Conservation (phyloP, 768 basidiomycete genomes). For the Lactifluus echinatus region DNA sequence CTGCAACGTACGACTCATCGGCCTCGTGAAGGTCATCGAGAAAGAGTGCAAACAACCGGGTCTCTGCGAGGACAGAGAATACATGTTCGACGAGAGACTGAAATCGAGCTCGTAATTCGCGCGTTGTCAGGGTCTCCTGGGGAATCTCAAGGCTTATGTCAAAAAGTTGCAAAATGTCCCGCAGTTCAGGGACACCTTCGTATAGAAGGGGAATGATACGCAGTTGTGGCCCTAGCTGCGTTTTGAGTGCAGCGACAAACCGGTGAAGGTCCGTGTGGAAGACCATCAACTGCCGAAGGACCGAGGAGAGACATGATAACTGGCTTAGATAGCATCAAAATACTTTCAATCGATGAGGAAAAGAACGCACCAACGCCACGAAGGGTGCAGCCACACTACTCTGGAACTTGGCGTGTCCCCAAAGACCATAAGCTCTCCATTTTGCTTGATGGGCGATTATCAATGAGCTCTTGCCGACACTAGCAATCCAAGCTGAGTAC, state of each 20-base stretch:
- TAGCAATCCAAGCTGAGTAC: constrained; percentile 18
- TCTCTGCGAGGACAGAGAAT: constrained; percentile 60
- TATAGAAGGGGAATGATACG: constrained; percentile 63
- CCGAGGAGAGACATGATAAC: constrained; percentile 61
- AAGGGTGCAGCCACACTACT: constrained; percentile 59
- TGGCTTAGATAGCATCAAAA: constrained; percentile 23
- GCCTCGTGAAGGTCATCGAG: constrained; percentile 71
- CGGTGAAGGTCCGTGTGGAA: constrained; percentile 62
- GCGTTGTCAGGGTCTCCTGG: constrained; percentile 46
- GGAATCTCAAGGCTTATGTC: constrained; percentile 43
- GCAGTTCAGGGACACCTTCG: constrained; percentile 61
- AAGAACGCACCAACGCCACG: constrained; percentile 43
- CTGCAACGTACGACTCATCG: constrained; percentile 46
- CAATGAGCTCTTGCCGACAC: constrained; percentile 71
- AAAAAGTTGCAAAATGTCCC: constrained; percentile 50
- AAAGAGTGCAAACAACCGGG: constrained; percentile 60
- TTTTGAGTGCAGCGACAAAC: constrained; percentile 50
- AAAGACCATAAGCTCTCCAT: constrained; percentile 63
- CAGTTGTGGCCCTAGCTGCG: constrained; percentile 59
- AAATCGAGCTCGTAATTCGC: constrained; percentile 59
- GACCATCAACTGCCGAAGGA: constrained; percentile 65
- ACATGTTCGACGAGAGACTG: constrained; percentile 64
- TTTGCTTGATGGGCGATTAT: constrained; percentile 61
- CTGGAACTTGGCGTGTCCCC: constrained; percentile 73
- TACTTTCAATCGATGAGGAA: background rate